Evolutionary conservation across 2,329 filamentous ascomycete genomes (phyloP), one percentile per base, ranked within the genome.

Genomic region (Arthrobotrys entomopaga): DNA sequence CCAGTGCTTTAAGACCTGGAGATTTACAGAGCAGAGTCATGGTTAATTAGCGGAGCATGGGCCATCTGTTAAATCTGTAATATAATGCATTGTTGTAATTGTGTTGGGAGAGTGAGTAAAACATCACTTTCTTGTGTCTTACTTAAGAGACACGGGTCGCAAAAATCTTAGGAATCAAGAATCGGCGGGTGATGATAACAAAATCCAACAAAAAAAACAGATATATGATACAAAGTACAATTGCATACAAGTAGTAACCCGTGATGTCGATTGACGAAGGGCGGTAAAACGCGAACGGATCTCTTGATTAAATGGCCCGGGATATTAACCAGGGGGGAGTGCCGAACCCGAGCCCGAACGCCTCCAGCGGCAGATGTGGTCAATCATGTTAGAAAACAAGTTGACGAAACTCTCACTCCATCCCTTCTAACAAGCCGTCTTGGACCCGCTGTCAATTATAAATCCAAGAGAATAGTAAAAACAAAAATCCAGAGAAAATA

Each of bases 391-490:
- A 69, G 65, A 54, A 60, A 69, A 22, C n/a, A 40, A 40, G 26
- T 22, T 48, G 50, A 49, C 56, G 65, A 69, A 69, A 69, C 65
- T 58, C 56, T 56, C 56, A 56, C 58, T 16, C 16, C 29, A 20
- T 67, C 50, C 53, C 56, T 29, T 66, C 57, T 48, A 40, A 48
- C 38, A 29, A 53, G 20, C 54, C 64, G 15, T 69, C 65, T 46
- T 26, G 34, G 48, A 46, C 53, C 48, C 65, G 65, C 65, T 69
- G 65, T 69, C 65, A 69, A 40, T 61, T 42, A 34, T 20, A 50
- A 20, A 13, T n/a, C n/a, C 34, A 16, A 34, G 29, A 34, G 20
- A 60, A 19, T 3, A 20, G 19, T 6, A 50, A 60, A 50, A 15
- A n/a, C 20, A 59, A 48, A 59, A 59, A 24, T 46, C 11, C 42